Conservation (phyloP, 2,329 filamentous ascomycete species). For the Eutypa lata region DNA sequence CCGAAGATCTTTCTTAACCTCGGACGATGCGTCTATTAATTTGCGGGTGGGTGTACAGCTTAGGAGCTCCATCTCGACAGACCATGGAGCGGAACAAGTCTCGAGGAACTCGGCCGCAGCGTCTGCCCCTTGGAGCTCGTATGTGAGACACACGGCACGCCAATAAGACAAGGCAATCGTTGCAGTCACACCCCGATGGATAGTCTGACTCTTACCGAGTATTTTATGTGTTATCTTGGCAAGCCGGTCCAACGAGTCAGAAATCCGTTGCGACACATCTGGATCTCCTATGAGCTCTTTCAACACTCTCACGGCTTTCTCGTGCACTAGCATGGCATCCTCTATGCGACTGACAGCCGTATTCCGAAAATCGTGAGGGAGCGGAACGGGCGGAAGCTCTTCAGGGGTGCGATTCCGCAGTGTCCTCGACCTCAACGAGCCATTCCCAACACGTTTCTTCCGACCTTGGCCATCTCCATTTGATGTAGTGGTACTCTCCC, state of each 20-base stretch:
- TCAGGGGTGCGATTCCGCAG: constrained; percentile 30
- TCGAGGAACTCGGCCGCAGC: constrained; percentile 5
- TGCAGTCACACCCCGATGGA: constrained; percentile 7
- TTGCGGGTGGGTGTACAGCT: not conserved
- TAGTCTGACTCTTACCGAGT: too few species aligned
- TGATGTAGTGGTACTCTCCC: constrained; percentile 10
- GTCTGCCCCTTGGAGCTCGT: constrained; percentile 4
- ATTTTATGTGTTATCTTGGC: too few species aligned
- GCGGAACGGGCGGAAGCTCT: constrained; percentile 47
- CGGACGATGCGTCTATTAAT: not conserved
- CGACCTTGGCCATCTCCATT: constrained; percentile 22
- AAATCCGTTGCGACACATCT: too few species aligned
- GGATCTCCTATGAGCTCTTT: constrained; percentile 1
- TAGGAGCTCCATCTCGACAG: not conserved
- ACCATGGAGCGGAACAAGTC: constrained; percentile 3
- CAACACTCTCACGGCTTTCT: constrained; percentile 9
- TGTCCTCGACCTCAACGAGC: constrained; percentile 17
- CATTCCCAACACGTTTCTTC: constrained; percentile 16
- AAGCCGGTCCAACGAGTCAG: too few species aligned
- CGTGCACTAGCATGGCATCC: constrained; percentile 19
- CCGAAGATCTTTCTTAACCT: not conserved
- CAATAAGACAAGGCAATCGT: constrained; percentile 12
- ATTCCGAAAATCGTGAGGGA: constrained; percentile 57
- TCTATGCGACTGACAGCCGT: constrained; percentile 44
- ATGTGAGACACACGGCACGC: not conserved